Evolutionary conservation across 73 alveolate genomes (phyloP).

Genomic region (Chromera velia): DNA sequence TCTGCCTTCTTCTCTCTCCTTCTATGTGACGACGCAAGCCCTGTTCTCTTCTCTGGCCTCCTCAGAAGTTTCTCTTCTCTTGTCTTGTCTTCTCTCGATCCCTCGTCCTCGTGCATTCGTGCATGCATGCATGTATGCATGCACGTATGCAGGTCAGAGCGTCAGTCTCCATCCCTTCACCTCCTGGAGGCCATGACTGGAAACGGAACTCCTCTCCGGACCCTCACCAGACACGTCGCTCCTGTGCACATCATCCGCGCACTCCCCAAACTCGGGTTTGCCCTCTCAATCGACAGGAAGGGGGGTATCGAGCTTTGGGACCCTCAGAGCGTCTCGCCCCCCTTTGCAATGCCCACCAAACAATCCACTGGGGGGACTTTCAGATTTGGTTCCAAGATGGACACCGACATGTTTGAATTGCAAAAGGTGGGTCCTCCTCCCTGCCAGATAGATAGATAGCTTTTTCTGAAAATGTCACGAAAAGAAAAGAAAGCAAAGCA

Average conservation of each 20-base stretch:
- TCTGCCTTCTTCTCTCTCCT: too few relatives aligned
- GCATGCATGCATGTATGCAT: background rate
- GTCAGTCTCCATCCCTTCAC: constrained; percentile 51
- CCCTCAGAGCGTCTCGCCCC: too few relatives aligned
- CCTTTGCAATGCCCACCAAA: constrained; percentile 51
- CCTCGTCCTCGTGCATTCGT: too few relatives aligned
- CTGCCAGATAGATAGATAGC: too few relatives aligned
- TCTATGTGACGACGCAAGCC: too few relatives aligned
- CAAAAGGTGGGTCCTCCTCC: background rate
- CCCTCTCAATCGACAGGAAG: constrained; percentile 61
- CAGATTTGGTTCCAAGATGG: constrained; percentile 58
- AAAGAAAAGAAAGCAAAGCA: too few relatives aligned
- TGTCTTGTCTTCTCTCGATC: too few relatives aligned
- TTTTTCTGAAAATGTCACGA: too few relatives aligned
- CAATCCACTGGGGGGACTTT: constrained; percentile 44
- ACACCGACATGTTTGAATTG: constrained; percentile 55
- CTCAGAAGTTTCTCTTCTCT: too few relatives aligned
- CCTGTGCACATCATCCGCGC: constrained; percentile 55
- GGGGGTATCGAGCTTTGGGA: constrained; percentile 76
- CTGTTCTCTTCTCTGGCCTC: too few relatives aligned
- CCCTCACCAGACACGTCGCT: constrained; percentile 44
- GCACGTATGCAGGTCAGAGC: constrained; percentile 38
- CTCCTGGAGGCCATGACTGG: constrained; percentile 41
- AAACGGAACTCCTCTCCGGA: constrained; percentile 41
- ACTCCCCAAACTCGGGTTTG: constrained; percentile 49